phyloP scores from a whole-genome alignment of 2,329 filamentous ascomycete species.

The Basipetospora chlamydospora region DNA sequence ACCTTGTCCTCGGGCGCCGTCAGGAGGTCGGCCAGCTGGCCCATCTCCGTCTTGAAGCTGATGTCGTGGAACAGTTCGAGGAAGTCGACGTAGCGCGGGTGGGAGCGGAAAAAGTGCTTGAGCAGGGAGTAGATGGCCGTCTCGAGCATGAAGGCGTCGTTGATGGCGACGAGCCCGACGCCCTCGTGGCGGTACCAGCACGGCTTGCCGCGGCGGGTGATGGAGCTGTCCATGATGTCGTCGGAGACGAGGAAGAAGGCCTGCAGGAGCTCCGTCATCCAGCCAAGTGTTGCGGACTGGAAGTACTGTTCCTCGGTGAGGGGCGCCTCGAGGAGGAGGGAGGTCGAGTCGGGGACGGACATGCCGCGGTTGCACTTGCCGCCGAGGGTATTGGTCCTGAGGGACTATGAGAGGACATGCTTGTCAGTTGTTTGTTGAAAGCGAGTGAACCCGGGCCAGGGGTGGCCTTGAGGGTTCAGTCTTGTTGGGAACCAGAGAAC shows the following conservation, averaged over 20 bases:
- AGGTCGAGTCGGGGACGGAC: constrained; percentile 85
- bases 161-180: constrained; percentile 94
- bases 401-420: constrained; percentile 40
- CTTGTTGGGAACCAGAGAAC: no score
- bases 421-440: constrained; percentile 3
- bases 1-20: constrained; percentile 91
- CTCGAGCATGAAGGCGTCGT: constrained; percentile 96
- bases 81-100: constrained; percentile 79
- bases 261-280: constrained; percentile 96
- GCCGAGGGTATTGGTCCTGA: constrained; percentile 65
- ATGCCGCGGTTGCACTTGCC: constrained; percentile 99
- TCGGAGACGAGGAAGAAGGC: constrained; percentile 98
- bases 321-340: constrained; percentile 57
- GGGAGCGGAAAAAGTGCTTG: constrained; percentile 82
- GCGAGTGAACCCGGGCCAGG: constrained; percentile 5
- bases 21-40: constrained; percentile 85
- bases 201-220: constrained; percentile 83
- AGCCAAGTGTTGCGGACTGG: constrained; percentile 74
- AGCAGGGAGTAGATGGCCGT: constrained; percentile 77
- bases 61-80: constrained; percentile 94
- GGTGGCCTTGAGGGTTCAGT: neutral
- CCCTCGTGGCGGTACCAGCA: constrained; percentile 91
- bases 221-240: constrained; percentile 95
- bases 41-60: constrained; percentile 86
- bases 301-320: constrained; percentile 78